Conservation (phyloP, 495 filamentous ascomycete genomes). For the Penicillium canescens region DNA sequence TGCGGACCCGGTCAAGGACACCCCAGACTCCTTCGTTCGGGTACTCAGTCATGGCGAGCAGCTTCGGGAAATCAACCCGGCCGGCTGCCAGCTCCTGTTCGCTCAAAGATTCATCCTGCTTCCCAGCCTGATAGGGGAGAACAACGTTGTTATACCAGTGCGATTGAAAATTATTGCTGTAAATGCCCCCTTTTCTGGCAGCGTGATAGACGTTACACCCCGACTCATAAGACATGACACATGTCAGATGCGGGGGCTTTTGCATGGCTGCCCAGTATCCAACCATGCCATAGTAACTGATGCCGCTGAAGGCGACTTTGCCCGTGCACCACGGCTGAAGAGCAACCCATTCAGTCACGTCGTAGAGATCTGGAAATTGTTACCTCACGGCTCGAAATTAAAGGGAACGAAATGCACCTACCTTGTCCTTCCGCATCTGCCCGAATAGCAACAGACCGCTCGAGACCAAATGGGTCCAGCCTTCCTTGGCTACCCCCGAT, state of each 20-base stretch:
- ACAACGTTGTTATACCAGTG: slow-evolving; percentile 59
- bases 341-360: slow-evolving; percentile 24
- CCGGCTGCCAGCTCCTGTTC: no score
- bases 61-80: background rate
- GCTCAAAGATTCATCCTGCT: slow-evolving; percentile 10
- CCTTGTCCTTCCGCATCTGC: no score
- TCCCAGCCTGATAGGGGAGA: slow-evolving; percentile 55
- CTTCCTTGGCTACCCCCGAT: slow-evolving; percentile 49
- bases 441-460: slow-evolving; percentile 52
- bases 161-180: slow-evolving; percentile 53
- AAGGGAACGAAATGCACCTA: no score
- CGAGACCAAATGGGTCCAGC: slow-evolving; percentile 52
- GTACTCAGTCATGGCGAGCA: background rate
- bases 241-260: slow-evolving; percentile 47
- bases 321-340: slow-evolving; percentile 51
- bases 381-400: no score
- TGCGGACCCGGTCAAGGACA: background rate
- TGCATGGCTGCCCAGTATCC: slow-evolving; percentile 57
- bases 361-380: no score
- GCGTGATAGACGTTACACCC: slow-evolving; percentile 56
- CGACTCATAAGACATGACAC: slow-evolving; percentile 58
- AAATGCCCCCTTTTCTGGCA: slow-evolving; percentile 55
- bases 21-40: background rate
- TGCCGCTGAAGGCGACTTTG: slow-evolving; percentile 53
- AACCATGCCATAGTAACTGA: slow-evolving; percentile 53